These are phyloP conservation scores for Eutypella sp. DNA, from an alignment of 2,329 filamentous ascomycete genomes.

Conservation along the genomic window DNA sequence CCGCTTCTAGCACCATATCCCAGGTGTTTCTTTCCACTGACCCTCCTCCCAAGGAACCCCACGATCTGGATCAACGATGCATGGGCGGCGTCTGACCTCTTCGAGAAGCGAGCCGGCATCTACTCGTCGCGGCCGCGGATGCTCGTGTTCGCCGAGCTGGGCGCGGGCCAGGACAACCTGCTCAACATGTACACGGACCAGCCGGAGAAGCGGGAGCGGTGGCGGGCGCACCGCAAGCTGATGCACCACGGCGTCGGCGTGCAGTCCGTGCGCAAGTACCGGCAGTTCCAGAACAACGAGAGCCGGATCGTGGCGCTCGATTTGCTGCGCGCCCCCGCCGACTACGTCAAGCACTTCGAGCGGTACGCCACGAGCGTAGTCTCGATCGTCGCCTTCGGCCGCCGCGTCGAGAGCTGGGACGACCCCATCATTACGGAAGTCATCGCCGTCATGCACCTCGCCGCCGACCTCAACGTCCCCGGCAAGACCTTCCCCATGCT, in stretches of 20 bases:
- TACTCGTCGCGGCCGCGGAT: constrained; percentile 47
- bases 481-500: constrained; percentile 52
- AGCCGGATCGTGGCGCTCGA: constrained; percentile 50
- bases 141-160: constrained; percentile 43
- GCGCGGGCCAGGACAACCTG: constrained; percentile 37
- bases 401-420: constrained; percentile 42
- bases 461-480: constrained; percentile 50
- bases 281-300: constrained; percentile 53
- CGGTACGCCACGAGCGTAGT: constrained; percentile 49
- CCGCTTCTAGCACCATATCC: not conserved
- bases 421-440: constrained; percentile 57
- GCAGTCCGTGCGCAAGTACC: constrained; percentile 50
- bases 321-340: constrained; percentile 36
- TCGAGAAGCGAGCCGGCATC: constrained; percentile 47
- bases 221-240: constrained; percentile 43
- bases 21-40: constrained; percentile 1
- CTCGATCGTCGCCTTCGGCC: constrained; percentile 52
- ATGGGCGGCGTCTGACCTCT: constrained; percentile 46
- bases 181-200: constrained; percentile 39
- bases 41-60: constrained; percentile 26
- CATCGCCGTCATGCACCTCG: constrained; percentile 53
- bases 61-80: constrained; percentile 46
- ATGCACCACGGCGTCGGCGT: constrained; percentile 48
- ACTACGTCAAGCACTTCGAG: constrained; percentile 50
- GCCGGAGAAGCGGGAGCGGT: constrained; percentile 35